Conservation (phyloP, 768 basidiomycete species). For the Rossbeevera mucosa region DNA sequence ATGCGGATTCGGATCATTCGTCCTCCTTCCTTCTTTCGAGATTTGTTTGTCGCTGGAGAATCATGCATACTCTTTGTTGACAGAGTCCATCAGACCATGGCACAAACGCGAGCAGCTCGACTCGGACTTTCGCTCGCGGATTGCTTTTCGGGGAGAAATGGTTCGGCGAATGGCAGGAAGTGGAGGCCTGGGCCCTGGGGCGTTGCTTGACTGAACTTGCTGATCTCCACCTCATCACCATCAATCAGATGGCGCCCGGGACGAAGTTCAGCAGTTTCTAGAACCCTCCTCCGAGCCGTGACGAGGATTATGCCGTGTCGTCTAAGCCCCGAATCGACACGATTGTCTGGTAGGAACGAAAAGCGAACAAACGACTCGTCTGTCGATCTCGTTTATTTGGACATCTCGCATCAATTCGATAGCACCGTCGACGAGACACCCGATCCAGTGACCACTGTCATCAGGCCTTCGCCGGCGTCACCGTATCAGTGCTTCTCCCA, state of each 20-base stretch:
- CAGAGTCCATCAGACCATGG: neutral
- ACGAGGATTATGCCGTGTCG: neutral
- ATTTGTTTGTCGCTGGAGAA: neutral
- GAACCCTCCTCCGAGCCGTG: neutral
- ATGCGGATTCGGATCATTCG: neutral
- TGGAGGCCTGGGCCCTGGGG: too few species aligned
- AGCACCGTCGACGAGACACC: neutral
- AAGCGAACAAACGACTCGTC: neutral
- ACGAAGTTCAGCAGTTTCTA: neutral
- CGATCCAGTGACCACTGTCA: neutral
- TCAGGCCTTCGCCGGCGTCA: neutral
- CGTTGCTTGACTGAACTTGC: neutral
- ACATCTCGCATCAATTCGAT: neutral
- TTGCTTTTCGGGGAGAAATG: neutral
- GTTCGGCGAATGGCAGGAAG: neutral
- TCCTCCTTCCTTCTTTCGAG: neutral
- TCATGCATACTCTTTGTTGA: neutral
- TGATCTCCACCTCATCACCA: neutral
- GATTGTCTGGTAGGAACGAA: neutral
- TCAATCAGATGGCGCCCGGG: neutral
- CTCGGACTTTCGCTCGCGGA: neutral
- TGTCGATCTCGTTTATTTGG: neutral
- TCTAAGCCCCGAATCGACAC: neutral
- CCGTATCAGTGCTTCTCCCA: neutral
- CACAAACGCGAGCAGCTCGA: neutral